phyloP scores from a whole-genome alignment of 1,284 basidiomycete species.

The Ganoderma resinaceum region DNA sequence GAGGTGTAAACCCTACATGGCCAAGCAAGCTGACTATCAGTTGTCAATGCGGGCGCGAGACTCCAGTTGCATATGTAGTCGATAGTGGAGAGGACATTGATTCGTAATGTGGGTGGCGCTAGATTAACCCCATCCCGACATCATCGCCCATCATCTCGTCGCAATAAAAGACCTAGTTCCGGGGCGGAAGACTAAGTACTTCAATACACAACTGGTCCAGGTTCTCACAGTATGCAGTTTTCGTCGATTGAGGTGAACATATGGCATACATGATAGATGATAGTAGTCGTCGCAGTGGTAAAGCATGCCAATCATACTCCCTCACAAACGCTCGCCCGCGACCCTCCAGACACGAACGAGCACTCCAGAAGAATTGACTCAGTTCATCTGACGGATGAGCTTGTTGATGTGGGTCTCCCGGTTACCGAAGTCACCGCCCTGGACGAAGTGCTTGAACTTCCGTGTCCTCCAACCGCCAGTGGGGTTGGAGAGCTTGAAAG shows the following conservation, averaged over 20 bases:
- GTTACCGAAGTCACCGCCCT: constrained; percentile 97
- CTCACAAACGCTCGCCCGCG: constrained; percentile 39
- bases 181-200: no score
- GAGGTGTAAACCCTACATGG: constrained; percentile 3
- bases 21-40: neutral
- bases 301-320: constrained; percentile 49
- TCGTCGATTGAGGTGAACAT: constrained; percentile 26
- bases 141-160: neutral
- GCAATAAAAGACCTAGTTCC: neutral
- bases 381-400: constrained; percentile 98
- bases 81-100: neutral
- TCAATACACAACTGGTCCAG: neutral
- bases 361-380: constrained; percentile 32
- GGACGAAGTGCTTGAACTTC: constrained; percentile 95
- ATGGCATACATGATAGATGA: constrained; percentile 34
- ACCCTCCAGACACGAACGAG: constrained; percentile 33
- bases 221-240: constrained; percentile 18
- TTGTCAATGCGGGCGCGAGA: neutral
- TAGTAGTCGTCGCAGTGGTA: constrained; percentile 29
- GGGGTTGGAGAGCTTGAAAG: constrained; percentile 99
- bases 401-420: constrained; percentile 97
- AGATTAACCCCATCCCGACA: neutral
- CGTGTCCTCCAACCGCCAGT: constrained; percentile 97
- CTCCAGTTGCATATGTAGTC: constrained; percentile 4
- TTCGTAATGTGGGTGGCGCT: neutral